These are phyloP conservation scores for Panicum virgatum DNA, from an alignment of 202 grass and related monocot genomes.

Conservation along the genomic window DNA sequence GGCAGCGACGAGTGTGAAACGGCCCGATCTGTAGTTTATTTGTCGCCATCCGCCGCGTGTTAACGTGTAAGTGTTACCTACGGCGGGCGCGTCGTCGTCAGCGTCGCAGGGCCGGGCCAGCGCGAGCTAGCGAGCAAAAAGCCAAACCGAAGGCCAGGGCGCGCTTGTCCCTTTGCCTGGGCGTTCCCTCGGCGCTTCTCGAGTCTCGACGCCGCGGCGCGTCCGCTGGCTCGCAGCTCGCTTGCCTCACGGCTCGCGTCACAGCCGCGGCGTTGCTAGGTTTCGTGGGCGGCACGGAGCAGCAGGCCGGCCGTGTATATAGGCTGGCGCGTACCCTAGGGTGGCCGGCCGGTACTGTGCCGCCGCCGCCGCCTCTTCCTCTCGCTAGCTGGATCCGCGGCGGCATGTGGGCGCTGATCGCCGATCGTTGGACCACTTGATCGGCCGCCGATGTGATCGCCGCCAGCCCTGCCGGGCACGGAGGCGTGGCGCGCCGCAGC, in stretches of 20 bases:
- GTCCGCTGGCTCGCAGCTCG: not conserved
- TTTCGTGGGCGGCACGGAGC: not conserved
- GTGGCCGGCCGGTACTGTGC: too few relatives aligned
- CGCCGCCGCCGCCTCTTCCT: not conserved
- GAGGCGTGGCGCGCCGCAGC: not conserved
- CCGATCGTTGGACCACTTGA: not conserved
- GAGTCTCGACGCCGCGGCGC: not conserved
- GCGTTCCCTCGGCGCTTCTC: not conserved
- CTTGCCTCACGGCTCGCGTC: not conserved
- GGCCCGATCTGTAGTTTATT: not conserved
- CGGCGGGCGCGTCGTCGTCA: not conserved
- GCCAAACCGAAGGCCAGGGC: not conserved
- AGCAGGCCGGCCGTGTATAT: not conserved
- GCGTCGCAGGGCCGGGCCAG: not conserved
- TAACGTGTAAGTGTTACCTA: not conserved
- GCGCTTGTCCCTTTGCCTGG: conserved; percentile 1
- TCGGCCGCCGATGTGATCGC: conserved; percentile 3
- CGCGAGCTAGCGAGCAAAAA: not conserved
- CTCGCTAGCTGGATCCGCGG: not conserved
- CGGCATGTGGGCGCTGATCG: not conserved
- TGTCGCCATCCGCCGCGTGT: not conserved
- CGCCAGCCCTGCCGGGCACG: not conserved
- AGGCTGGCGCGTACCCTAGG: too few relatives aligned
- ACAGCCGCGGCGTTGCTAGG: not conserved
- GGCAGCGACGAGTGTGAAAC: too few relatives aligned